A percentile compares a stretch with the other conserved stretches of the same genome.
phyloP scores from a whole-genome alignment of 2,329 filamentous ascomycete genomes.

The Dactylellina parvicollis region DNA sequence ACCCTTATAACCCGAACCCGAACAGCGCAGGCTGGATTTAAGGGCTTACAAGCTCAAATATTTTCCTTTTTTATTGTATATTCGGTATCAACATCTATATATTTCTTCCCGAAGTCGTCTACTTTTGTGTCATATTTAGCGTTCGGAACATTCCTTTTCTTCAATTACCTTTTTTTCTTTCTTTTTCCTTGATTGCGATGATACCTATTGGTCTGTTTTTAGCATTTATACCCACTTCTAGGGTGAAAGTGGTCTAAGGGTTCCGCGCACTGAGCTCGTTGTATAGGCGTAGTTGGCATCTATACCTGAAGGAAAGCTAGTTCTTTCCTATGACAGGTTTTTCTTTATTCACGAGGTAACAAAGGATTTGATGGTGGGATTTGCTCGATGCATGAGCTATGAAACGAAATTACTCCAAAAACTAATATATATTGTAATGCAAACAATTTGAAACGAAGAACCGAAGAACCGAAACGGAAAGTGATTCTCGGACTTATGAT shows the following conservation, averaged over 20 bases:
- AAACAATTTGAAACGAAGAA: background rate
- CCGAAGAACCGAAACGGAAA: background rate
- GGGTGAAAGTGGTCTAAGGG: background rate
- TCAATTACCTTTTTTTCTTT: background rate
- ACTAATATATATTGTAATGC: slow-evolving; percentile 3
- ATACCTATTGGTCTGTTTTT: background rate
- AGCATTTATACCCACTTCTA: background rate
- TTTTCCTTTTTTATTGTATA: background rate
- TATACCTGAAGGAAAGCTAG: background rate
- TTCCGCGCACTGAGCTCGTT: background rate
- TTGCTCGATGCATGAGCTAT: background rate
- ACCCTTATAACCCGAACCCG: background rate
- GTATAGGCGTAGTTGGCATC: background rate
- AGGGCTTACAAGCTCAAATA: background rate
- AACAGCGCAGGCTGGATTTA: background rate
- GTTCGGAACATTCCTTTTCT: background rate
- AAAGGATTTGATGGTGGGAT: background rate
- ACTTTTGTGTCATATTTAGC: background rate
- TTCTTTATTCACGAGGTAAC: background rate
- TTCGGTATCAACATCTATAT: background rate
- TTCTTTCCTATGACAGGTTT: background rate
- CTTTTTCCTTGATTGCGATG: background rate
- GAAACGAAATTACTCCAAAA: background rate
- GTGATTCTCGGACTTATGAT: background rate
- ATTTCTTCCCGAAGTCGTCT: background rate